These are phyloP conservation scores for Cucurbita argyrosperma DNA, from an alignment of 306 rosid species.

Conservation along the genomic window DNA sequence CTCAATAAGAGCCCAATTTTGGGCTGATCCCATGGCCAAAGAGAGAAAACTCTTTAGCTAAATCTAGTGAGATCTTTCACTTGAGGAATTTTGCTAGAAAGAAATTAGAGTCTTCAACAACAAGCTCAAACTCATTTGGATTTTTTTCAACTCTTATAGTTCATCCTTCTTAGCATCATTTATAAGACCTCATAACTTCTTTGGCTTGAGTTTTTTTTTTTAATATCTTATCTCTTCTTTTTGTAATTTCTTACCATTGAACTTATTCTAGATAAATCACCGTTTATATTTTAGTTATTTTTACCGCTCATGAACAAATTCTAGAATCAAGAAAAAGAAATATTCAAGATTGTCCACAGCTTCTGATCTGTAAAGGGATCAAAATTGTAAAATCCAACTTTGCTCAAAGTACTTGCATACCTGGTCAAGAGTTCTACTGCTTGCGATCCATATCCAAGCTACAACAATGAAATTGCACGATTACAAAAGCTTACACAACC, in stretches of 20 bases:
- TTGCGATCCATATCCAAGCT: conserved; percentile 97
- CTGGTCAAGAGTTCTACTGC: conserved; percentile 87
- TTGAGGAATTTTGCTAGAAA: background rate
- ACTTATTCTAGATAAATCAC: background rate
- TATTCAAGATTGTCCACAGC: background rate
- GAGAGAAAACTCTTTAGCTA: background rate
- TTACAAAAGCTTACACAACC: conserved; percentile 1
- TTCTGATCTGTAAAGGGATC: background rate
- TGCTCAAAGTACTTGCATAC: conserved; percentile 30
- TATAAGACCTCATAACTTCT: background rate
- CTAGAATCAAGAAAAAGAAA: background rate
- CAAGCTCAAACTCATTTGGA: background rate
- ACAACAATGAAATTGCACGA: conserved; percentile 14
- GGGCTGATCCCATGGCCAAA: background rate
- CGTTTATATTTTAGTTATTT: background rate
- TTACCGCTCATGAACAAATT: background rate
- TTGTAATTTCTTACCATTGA: background rate
- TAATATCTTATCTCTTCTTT: background rate
- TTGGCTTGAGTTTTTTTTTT: background rate
- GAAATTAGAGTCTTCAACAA: background rate
- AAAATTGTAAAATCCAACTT: background rate
- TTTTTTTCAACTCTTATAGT: background rate
- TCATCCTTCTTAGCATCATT: background rate
- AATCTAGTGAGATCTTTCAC: background rate
- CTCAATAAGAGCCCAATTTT: too few species aligned